Evolutionary conservation across 768 basidiomycete genomes (phyloP).

Genomic region (Plicaturopsis crispa): DNA sequence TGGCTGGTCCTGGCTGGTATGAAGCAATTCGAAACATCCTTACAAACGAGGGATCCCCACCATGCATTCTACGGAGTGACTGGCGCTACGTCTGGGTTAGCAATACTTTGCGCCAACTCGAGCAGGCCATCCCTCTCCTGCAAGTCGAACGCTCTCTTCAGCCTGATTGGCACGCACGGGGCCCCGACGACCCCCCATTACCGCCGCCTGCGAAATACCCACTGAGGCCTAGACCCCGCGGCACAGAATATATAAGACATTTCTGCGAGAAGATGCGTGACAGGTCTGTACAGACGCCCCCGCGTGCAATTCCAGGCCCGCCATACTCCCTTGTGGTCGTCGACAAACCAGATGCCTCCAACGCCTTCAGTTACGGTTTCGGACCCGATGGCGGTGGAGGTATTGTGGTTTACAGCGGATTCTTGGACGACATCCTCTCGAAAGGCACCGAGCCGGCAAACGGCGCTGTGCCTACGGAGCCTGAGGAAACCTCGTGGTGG

Average conservation of each 20-base stretch:
- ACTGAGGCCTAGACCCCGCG: conserved; percentile 77
- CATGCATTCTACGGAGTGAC: conserved; percentile 65
- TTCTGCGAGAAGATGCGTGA: conserved; percentile 44
- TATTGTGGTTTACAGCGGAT: conserved; percentile 90
- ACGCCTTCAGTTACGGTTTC: conserved; percentile 96
- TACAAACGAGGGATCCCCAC: conserved; percentile 50
- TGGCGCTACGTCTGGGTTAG: conserved; percentile 91
- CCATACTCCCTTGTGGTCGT: conserved; percentile 90
- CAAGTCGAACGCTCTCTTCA: conserved; percentile 49
- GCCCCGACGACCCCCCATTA: conserved; percentile 45
- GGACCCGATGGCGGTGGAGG: conserved; percentile 89
- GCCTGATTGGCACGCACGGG: conserved; percentile 46
- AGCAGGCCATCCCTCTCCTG: conserved; percentile 63
- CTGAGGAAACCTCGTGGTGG: conserved; percentile 33
- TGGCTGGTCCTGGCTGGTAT: conserved; percentile 85
- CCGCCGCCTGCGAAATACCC: conserved; percentile 83
- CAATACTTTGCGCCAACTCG: conserved; percentile 70
- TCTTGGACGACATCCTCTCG: conserved; percentile 79
- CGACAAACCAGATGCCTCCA: conserved; percentile 74
- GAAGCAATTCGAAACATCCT: conserved; percentile 76
- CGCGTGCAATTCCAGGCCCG: conserved; percentile 65
- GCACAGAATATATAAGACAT: conserved; percentile 59
- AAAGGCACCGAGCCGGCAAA: conserved; percentile 23
- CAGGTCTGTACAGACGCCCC: conserved; percentile 29
- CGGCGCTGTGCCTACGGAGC: conserved; percentile 9